phyloP scores from a whole-genome alignment of 805 yeast genomes.

The Cyberlindnera subsufficiens region DNA sequence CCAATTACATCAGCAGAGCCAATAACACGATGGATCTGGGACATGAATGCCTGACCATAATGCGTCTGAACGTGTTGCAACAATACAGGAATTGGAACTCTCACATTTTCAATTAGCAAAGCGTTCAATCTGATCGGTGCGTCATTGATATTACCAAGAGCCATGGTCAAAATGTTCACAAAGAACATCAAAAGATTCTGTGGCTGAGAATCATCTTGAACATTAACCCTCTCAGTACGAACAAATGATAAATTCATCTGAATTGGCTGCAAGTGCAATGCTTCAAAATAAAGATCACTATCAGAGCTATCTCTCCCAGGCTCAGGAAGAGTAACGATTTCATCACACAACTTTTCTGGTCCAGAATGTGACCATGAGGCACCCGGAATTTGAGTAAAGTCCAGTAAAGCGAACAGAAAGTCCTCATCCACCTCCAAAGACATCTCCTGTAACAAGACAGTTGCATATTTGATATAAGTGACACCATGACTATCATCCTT shows the following conservation, averaged over 20 bases:
- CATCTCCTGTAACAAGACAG: conserved; percentile 82
- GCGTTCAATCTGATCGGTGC: conserved; percentile 92
- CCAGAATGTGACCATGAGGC: conserved; percentile 58
- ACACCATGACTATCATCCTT: conserved; percentile 92
- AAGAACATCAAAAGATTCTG: conserved; percentile 70
- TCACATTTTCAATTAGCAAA: conserved; percentile 76
- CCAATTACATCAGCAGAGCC: conserved; percentile 97
- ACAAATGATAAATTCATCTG: conserved; percentile 86
- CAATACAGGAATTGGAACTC: conserved; percentile 77
- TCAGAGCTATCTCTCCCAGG: conserved; percentile 51
- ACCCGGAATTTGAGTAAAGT: conserved; percentile 76
- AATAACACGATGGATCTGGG: conserved; percentile 84
- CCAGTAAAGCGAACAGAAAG: conserved; percentile 74
- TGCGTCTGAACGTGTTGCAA: conserved; percentile 70
- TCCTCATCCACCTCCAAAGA: conserved; percentile 93
- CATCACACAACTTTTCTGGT: conserved; percentile 56
- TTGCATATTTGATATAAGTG: conserved; percentile 83
- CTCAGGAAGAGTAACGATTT: conserved; percentile 59
- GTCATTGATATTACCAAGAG: conserved; percentile 93
- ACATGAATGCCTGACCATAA: conserved; percentile 86
- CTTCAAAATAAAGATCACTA: conserved; percentile 85
- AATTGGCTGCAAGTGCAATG: conserved; percentile 87
- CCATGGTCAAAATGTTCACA: conserved; percentile 87
- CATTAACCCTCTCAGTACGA: conserved; percentile 73
- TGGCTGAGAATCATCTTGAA: conserved; percentile 54